A percentile compares a stretch with the other conserved stretches of the same genome.
phyloP scores from a whole-genome alignment of 1,284 basidiomycete genomes.

The Tremellales sp. region DNA sequence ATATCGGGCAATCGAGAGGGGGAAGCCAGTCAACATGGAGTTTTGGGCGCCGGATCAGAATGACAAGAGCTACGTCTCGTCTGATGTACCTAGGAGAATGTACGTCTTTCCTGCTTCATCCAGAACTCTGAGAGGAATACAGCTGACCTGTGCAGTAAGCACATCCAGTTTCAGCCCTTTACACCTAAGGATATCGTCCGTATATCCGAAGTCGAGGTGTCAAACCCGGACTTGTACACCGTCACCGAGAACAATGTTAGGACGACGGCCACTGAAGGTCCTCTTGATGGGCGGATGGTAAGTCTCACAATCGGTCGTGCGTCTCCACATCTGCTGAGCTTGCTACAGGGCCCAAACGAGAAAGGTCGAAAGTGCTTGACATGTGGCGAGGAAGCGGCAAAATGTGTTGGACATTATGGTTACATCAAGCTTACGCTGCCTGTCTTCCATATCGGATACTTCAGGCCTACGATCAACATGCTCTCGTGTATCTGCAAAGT shows the following conservation, averaged over 20 bases:
- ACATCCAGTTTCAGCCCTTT: constrained; percentile 87
- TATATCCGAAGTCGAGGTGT: constrained; percentile 90
- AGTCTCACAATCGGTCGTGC: constrained; percentile 13
- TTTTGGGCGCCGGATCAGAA: constrained; percentile 33
- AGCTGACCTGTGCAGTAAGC: constrained; percentile 60
- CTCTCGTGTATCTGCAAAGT: constrained; percentile 97
- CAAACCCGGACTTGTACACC: constrained; percentile 81
- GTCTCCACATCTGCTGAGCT: neutral
- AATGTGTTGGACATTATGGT: constrained; percentile 97
- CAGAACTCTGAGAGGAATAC: neutral
- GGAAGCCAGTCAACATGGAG: constrained; percentile 15
- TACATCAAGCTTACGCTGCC: constrained; percentile 95
- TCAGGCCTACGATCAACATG: constrained; percentile 90
- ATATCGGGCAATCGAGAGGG: too few species aligned
- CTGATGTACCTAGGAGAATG: constrained; percentile 89
- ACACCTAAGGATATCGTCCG: constrained; percentile 90
- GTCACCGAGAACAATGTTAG: constrained; percentile 50
- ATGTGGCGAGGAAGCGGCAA: constrained; percentile 84
- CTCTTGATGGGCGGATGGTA: constrained; percentile 82
- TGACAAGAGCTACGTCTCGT: constrained; percentile 75
- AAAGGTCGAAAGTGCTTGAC: constrained; percentile 92
- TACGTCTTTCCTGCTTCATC: constrained; percentile 35
- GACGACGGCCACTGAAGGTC: constrained; percentile 82
- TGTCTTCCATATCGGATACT: constrained; percentile 97
- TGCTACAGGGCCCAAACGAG: constrained; percentile 80